Evolutionary conservation across 225 moss, liverwort and hornwort genomes (phyloP).

Genomic region (Polytrichum formosum): DNA sequence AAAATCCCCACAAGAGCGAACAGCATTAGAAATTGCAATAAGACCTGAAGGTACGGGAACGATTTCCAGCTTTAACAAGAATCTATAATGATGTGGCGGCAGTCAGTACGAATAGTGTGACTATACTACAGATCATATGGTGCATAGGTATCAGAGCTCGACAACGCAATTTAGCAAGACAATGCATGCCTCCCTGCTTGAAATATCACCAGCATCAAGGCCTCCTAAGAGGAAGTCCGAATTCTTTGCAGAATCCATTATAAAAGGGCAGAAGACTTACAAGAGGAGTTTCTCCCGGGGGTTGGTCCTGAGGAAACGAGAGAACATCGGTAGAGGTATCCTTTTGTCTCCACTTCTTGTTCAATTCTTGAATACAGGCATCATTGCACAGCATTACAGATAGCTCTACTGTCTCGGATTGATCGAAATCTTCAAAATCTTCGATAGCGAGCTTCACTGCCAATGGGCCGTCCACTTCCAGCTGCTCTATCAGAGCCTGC

Average conservation of each 20-base stretch:
- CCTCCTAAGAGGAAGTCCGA: no score
- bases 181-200: no score
- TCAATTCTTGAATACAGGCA: slow-evolving; percentile 65
- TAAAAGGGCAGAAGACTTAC: slow-evolving; percentile 16
- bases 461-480: slow-evolving; percentile 70
- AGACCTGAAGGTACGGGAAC: no score
- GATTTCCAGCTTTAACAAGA: no score
- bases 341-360: slow-evolving; percentile 72
- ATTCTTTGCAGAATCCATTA: no score
- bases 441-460: slow-evolving; percentile 68
- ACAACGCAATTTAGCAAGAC: no score
- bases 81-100: no score
- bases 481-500: slow-evolving; percentile 65
- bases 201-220: no score
- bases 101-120: no score
- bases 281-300: slow-evolving; percentile 55
- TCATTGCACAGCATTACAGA: slow-evolving; percentile 80
- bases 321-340: slow-evolving; percentile 84
- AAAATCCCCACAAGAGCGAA: background rate
- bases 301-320: slow-evolving; percentile 82
- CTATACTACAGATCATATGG: no score
- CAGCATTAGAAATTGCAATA: background rate
- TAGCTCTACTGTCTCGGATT: slow-evolving; percentile 76
- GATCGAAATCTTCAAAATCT: slow-evolving; percentile 44
- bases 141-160: no score